Conservation (phyloP, 371 early-diverging fungal genomes). For the Mortierella sp. region DNA sequence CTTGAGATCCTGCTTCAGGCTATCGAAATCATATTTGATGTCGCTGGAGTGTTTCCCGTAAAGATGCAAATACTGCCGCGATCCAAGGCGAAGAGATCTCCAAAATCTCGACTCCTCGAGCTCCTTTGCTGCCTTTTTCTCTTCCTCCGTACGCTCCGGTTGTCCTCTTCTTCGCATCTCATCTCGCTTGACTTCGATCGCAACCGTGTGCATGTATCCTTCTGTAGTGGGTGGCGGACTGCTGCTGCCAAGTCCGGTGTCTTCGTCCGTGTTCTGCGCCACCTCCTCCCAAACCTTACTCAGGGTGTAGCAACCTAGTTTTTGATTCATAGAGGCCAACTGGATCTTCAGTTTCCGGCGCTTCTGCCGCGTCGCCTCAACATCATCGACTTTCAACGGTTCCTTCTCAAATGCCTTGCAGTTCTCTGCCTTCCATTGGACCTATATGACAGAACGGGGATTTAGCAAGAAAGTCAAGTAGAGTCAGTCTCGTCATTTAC, state of each 20-base stretch:
- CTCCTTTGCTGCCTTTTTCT: slow-evolving; percentile 15
- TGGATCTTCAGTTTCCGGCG: slow-evolving; percentile 19
- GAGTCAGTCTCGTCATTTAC: neutral
- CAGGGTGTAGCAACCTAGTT: slow-evolving; percentile 28
- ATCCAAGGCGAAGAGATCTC: slow-evolving; percentile 41
- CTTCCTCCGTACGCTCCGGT: neutral
- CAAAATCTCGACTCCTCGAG: slow-evolving; percentile 33
- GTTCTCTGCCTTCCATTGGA: slow-evolving; percentile 48
- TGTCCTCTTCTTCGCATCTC: slow-evolving; percentile 3
- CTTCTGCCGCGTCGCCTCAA: slow-evolving; percentile 19
- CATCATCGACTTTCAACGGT: slow-evolving; percentile 8
- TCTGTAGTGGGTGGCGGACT: slow-evolving; percentile 12
- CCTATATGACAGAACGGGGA: neutral
- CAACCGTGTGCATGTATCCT: slow-evolving; percentile 6
- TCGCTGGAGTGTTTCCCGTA: slow-evolving; percentile 13
- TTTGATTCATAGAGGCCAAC: slow-evolving; percentile 31
- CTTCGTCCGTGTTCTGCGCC: slow-evolving; percentile 6
- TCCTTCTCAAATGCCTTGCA: slow-evolving; percentile 39
- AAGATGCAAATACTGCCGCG: slow-evolving; percentile 31
- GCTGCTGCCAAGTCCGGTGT: slow-evolving; percentile 13
- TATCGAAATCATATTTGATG: slow-evolving; percentile 3
- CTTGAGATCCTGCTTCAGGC: slow-evolving; percentile 16
- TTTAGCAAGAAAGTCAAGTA: neutral
- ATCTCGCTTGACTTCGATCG: neutral
- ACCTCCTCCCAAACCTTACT: slow-evolving; percentile 28